Conservation (phyloP, 2,329 filamentous ascomycete species). For the Diaporthe sp. region DNA sequence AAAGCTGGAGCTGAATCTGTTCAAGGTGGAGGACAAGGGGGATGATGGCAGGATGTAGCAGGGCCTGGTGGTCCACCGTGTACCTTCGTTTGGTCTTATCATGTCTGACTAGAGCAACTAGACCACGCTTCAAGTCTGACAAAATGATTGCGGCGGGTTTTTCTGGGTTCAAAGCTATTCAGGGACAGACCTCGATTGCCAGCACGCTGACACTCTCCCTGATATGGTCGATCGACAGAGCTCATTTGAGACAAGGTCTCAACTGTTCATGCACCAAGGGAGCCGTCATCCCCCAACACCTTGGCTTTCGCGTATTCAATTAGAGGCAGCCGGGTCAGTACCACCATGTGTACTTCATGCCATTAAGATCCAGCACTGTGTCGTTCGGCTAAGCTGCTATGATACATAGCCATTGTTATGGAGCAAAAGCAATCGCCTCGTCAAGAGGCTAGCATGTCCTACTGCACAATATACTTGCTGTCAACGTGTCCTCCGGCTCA, state of each 20-base stretch:
- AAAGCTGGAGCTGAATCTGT: not conserved
- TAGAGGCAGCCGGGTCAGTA: not conserved
- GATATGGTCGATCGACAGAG: no score
- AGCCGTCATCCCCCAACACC: not conserved
- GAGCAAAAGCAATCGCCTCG: not conserved
- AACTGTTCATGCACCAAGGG: not conserved
- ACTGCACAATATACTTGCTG: not conserved
- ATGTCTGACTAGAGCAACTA: not conserved
- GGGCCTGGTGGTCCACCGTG: not conserved
- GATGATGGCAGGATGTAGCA: not conserved
- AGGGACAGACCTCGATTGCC: no score
- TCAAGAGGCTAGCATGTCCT: not conserved
- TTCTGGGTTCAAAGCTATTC: no score
- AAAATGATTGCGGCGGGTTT: no score
- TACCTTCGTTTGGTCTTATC: no score
- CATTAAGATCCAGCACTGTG: not conserved
- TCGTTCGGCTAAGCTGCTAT: not conserved
- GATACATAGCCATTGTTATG: not conserved
- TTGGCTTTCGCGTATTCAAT: not conserved
- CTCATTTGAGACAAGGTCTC: not conserved
- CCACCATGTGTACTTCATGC: not conserved
- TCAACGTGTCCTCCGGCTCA: not conserved
- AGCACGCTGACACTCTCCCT: no score
- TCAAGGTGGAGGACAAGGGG: not conserved
- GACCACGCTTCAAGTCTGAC: no score